A percentile compares a stretch with the other conserved stretches of the same genome.
These are phyloP conservation scores for Lasiosphaeriaceae sp. DNA, from an alignment of 495 filamentous ascomycete genomes.

Conservation along the genomic window DNA sequence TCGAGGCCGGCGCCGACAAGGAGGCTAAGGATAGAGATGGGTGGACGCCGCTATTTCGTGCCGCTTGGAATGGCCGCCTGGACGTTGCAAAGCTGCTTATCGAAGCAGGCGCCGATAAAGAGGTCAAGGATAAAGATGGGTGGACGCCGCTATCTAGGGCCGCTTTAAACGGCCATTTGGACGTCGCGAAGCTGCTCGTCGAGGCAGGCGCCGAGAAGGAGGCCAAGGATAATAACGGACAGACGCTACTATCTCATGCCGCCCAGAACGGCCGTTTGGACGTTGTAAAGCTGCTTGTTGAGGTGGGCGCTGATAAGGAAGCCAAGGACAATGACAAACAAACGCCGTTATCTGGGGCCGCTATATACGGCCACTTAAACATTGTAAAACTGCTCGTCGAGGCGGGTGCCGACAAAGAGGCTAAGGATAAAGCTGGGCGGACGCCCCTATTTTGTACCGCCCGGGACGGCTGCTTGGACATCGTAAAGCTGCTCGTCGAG, in stretches of 20 bases:
- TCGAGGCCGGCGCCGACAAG: neutral
- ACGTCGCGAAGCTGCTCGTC: constrained; percentile 11
- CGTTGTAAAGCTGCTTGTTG: neutral
- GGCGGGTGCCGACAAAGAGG: too few relatives aligned
- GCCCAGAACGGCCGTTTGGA: neutral
- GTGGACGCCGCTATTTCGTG: neutral
- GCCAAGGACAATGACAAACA: neutral
- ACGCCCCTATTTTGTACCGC: too few relatives aligned
- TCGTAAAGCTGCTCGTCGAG: too few relatives aligned
- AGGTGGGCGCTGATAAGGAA: neutral
- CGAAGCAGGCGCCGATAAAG: neutral
- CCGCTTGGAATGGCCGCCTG: too few relatives aligned
- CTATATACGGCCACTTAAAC: too few relatives aligned
- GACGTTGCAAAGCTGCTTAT: too few relatives aligned
- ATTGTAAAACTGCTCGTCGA: too few relatives aligned
- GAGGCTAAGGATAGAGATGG: neutral
- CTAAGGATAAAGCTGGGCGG: too few relatives aligned
- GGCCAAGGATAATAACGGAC: constrained; percentile 12
- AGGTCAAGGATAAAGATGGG: neutral
- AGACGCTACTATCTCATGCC: neutral
- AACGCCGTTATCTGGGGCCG: neutral
- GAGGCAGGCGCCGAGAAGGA: constrained; percentile 18
- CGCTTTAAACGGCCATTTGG: neutral
- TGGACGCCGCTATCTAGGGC: too few relatives aligned
- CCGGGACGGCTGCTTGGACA: too few relatives aligned